Evolutionary conservation across 306 rosid genomes (phyloP).

Genomic region (Lathyrus aphaca): DNA sequence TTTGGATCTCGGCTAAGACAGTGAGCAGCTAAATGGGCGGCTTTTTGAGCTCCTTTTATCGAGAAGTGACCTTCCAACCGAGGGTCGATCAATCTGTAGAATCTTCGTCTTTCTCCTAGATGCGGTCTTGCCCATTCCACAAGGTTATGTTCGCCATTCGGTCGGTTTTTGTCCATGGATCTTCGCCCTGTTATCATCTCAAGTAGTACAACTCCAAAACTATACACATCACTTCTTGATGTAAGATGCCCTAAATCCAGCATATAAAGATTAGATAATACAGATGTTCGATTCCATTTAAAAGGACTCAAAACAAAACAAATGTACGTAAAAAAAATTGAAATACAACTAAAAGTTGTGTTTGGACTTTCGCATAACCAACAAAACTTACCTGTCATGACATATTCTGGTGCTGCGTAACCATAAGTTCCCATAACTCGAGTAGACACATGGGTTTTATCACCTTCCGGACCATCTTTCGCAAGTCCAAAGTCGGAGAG

Average conservation of each 20-base stretch:
- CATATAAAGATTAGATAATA: not conserved
- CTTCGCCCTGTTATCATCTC: slow-evolving; percentile 96
- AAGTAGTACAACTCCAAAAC: slow-evolving; percentile 94
- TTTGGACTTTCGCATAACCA: slow-evolving; percentile 21
- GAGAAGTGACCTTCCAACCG: slow-evolving; percentile 30
- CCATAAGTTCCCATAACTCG: slow-evolving; percentile 99
- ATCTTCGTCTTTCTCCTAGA: slow-evolving; percentile 54
- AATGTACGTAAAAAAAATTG: not conserved
- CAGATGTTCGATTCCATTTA: not conserved
- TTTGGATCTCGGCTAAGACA: slow-evolving; percentile 34
- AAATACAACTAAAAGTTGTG: not conserved
- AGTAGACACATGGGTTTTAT: slow-evolving; percentile 95
- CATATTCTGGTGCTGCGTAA: slow-evolving; percentile 97
- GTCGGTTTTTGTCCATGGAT: slow-evolving; percentile 96
- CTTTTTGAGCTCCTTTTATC: slow-evolving; percentile 32
- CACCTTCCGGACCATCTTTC: slow-evolving; percentile 98
- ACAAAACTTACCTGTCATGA: slow-evolving; percentile 79
- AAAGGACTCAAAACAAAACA: not conserved
- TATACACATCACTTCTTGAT: slow-evolving; percentile 89
- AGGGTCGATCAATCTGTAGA: slow-evolving; percentile 20
- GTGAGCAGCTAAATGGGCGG: slow-evolving; percentile 23
- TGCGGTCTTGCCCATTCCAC: slow-evolving; percentile 99
- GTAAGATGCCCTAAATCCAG: slow-evolving; percentile 78
- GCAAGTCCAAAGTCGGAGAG: slow-evolving; percentile 99
- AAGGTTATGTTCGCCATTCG: slow-evolving; percentile 91